These are phyloP conservation scores for Apiotrichum montevideense DNA, from an alignment of 1,284 basidiomycete genomes.

Conservation along the genomic window DNA sequence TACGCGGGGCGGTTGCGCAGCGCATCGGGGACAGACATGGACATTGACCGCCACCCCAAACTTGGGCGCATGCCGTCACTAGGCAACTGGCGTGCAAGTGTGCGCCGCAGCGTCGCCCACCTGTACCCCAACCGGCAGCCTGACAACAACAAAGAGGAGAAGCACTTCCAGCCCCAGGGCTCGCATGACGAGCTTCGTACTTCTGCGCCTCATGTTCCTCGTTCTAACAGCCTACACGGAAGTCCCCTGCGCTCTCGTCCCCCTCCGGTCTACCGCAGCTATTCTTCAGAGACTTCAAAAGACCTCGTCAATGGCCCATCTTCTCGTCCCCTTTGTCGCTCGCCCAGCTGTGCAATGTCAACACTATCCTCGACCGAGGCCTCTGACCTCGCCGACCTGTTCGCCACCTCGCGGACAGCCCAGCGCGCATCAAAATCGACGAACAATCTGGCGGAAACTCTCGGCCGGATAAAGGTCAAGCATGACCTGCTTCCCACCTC, in stretches of 20 bases:
- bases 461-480: neutral
- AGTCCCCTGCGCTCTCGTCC: neutral
- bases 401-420: neutral
- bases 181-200: neutral
- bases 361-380: neutral
- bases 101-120: constrained; percentile 3
- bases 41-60: neutral
- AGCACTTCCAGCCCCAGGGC: neutral
- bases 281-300: neutral
- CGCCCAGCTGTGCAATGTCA: neutral
- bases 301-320: neutral
- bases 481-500: neutral
- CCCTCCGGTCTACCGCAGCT: neutral
- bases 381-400: constrained; percentile 9
- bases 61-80: neutral
- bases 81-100: neutral
- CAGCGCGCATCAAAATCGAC: constrained; percentile 5
- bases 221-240: neutral
- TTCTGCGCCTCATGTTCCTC: neutral
- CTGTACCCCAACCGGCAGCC: neutral
- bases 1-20: neutral
- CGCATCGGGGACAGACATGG: neutral
- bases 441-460: neutral
- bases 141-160: neutral
- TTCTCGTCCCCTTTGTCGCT: neutral